Percentiles rank a stretch among this genome's conserved stretches.
Evolutionary conservation across 2,329 filamentous ascomycete genomes (phyloP).

Genomic region (Purpureocillium takamizusanense): DNA sequence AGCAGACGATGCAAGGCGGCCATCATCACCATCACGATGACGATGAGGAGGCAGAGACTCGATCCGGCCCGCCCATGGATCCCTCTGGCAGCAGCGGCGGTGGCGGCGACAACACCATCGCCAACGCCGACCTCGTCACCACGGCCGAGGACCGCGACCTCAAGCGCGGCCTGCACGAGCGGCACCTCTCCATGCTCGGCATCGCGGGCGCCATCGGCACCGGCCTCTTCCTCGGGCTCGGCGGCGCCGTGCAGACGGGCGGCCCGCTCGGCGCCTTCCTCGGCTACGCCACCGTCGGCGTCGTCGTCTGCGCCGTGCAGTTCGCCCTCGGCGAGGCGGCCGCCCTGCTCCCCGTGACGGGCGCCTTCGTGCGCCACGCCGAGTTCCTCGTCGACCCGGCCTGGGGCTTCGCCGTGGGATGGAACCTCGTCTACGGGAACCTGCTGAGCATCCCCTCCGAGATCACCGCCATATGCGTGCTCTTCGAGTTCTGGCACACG

Average conservation of each 20-base stretch:
- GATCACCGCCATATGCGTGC: constrained; percentile 52
- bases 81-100: not conserved
- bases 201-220: constrained; percentile 54
- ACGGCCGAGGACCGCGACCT: constrained; percentile 39
- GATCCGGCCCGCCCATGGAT: not conserved
- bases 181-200: constrained; percentile 52
- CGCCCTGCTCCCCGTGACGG: constrained; percentile 52
- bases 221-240: constrained; percentile 51
- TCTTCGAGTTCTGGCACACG: constrained; percentile 53
- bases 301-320: constrained; percentile 48
- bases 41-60: not conserved
- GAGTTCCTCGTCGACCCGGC: constrained; percentile 54
- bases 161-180: constrained; percentile 25
- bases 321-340: constrained; percentile 52
- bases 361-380: constrained; percentile 51
- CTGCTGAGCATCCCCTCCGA: constrained; percentile 47
- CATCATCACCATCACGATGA: not conserved
- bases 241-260: constrained; percentile 40
- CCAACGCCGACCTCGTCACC: constrained; percentile 33
- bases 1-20: not conserved
- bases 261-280: constrained; percentile 38
- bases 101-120: constrained; percentile 10
- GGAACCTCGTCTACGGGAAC: constrained; percentile 48
- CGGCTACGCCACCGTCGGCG: constrained; percentile 46
- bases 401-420: constrained; percentile 44